Evolutionary conservation across 139 green algal genomes (phyloP), one percentile per base, ranked within the genome.

Genomic region (Chlorella sp.): DNA sequence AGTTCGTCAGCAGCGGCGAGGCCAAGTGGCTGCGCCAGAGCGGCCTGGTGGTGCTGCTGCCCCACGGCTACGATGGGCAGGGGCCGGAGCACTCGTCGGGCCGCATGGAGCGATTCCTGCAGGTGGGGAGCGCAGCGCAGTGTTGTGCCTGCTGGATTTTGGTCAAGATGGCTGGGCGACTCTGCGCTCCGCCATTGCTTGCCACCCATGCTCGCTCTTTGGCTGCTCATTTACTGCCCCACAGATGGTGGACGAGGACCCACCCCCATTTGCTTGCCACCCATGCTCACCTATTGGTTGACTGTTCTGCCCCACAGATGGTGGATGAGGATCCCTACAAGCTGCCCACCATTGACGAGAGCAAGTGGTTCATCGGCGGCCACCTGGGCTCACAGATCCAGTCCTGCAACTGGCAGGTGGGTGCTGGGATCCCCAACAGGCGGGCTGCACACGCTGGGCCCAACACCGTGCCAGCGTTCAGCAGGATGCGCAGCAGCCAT

Each of bases 21-120:
- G 92, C 94, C 81, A 98, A 99, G 93, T 99, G 96, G 97, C 89
- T 97, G 88, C 91, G 95, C 73, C 95, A 98, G 91, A 91, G 87
- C 16, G 95, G 95, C 16, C 90, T 98, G 75, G 90, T 94, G 44
- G 91, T 98, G 60, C 90, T 99, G 87, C 92, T 99, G 88, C 97
- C 97, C 21, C 97, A 99, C 88, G 97, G 97, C 28, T 99, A 99
- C 88, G 97, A 99, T 80, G 97, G 97, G 28, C 97, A 98, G 92
- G 96, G 96, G 16, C 97, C 97, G 6, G 97, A 99, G 91, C 97
- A 99, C 94, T 95, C 86, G 64, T 93, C 78, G 60, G 95, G 88
- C 2, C 91, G 97, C 70, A 88, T 99, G 83, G 97, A 99, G 91
- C 92, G 97, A 56, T 99, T 98, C 90, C 90, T 99, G 90, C 93